Conservation (phyloP, 1,284 basidiomycete genomes). For the Waitea zeae region DNA sequence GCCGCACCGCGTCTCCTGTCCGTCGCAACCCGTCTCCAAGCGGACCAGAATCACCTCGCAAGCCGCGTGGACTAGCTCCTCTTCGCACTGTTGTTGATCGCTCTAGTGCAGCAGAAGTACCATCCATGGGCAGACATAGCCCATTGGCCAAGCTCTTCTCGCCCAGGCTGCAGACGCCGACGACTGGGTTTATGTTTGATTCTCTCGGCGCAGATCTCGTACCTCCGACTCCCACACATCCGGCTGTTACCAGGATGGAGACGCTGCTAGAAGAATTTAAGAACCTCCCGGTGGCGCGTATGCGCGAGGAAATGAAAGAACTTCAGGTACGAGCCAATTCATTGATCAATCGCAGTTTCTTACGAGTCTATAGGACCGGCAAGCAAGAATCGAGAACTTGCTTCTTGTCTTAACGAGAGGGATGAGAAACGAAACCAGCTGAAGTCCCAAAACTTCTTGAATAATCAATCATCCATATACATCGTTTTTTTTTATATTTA, state of each 20-base stretch:
- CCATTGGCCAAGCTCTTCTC: no score
- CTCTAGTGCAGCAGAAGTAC: no score
- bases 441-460: no score
- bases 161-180: no score
- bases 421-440: conserved; percentile 25
- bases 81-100: no score
- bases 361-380: conserved; percentile 36
- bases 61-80: no score
- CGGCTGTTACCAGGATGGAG: conserved; percentile 35
- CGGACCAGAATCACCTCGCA: no score
- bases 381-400: conserved; percentile 61
- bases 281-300: conserved; percentile 37
- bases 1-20: not conserved
- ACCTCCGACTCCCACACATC: conserved; percentile 12
- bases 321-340: conserved; percentile 33
- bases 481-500: no score
- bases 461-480: no score
- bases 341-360: not conserved
- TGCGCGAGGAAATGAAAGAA: conserved; percentile 68
- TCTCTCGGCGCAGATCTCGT: not conserved
- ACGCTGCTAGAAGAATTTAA: conserved; percentile 40
- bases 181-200: no score
- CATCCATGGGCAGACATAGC: no score
- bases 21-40: no score
- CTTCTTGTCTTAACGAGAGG: conserved; percentile 29